Conservation (phyloP, 805 yeast species). For the Alloascoidea hylecoeti region DNA sequence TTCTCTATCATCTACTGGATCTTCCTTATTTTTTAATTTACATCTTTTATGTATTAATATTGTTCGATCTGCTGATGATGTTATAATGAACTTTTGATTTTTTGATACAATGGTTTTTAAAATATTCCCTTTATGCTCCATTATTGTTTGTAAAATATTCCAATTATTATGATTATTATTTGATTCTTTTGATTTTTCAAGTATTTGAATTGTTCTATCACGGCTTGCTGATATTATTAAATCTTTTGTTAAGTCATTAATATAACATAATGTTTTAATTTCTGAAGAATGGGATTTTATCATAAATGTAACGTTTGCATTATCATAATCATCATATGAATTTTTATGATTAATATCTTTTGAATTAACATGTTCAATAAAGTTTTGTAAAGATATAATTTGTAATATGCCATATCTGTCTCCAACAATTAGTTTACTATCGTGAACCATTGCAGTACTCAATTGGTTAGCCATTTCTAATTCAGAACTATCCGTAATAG, state of each 20-base stretch:
- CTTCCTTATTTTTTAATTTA: not conserved
- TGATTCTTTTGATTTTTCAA: slow-evolving; percentile 12
- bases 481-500: no score
- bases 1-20: slow-evolving; percentile 12
- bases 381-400: slow-evolving; percentile 8
- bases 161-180: slow-evolving; percentile 17
- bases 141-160: slow-evolving; percentile 46
- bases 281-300: slow-evolving; percentile 37
- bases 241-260: no score
- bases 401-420: slow-evolving; percentile 1
- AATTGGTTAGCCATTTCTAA: no score
- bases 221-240: slow-evolving; percentile 22
- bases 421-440: not conserved
- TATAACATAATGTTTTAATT: slow-evolving; percentile 26
- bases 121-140: slow-evolving; percentile 41
- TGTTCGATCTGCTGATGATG: slow-evolving; percentile 50
- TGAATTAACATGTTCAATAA: no score
- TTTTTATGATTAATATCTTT: no score
- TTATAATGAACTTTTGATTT: slow-evolving; percentile 23
- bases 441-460: no score
- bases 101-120: slow-evolving; percentile 18
- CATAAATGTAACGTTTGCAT: slow-evolving; percentile 12
- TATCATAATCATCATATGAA: no score
- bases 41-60: slow-evolving; percentile 32
- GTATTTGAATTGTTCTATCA: slow-evolving; percentile 51